Percentiles rank a stretch among this genome's conserved stretches.
These are phyloP conservation scores for Tubosaeta sp. DNA, from an alignment of 768 basidiomycete species.

Conservation along the genomic window DNA sequence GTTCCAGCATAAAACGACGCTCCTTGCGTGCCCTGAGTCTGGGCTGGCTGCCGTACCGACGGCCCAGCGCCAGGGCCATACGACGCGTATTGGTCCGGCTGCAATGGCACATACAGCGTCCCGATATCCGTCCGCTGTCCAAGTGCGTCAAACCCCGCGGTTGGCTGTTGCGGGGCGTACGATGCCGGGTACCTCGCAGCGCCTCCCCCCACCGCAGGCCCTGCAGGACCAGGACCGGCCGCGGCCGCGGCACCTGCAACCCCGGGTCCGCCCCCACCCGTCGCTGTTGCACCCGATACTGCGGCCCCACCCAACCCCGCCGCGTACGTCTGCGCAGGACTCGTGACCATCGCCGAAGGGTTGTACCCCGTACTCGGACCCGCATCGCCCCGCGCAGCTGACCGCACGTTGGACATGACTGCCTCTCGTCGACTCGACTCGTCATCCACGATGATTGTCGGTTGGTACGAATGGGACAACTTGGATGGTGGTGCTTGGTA, in stretches of 20 bases:
- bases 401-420: slow-evolving; percentile 77
- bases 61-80: slow-evolving; percentile 33
- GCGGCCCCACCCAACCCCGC: slow-evolving; percentile 22
- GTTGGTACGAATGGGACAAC: slow-evolving; percentile 38
- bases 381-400: slow-evolving; percentile 52
- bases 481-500: slow-evolving; percentile 43
- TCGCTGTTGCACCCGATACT: not conserved
- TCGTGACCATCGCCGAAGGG: slow-evolving; percentile 54
- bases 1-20: slow-evolving; percentile 71
- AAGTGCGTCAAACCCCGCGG: slow-evolving; percentile 54
- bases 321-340: slow-evolving; percentile 72
- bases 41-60: not conserved
- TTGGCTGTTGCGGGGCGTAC: slow-evolving; percentile 43
- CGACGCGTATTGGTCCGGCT: slow-evolving; percentile 71
- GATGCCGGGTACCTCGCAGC: slow-evolving; percentile 52
- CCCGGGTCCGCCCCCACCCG: not conserved
- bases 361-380: slow-evolving; percentile 40
- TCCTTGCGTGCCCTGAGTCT: not conserved
- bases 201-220: slow-evolving; percentile 11
- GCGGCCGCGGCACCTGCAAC: not conserved
- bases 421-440: slow-evolving; percentile 65
- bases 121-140: slow-evolving; percentile 63
- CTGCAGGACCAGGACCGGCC: not conserved
- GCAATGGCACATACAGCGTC: slow-evolving; percentile 75
- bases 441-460: slow-evolving; percentile 60